Conservation (phyloP, 2,329 filamentous ascomycete genomes). For the Xylaria sp. region DNA sequence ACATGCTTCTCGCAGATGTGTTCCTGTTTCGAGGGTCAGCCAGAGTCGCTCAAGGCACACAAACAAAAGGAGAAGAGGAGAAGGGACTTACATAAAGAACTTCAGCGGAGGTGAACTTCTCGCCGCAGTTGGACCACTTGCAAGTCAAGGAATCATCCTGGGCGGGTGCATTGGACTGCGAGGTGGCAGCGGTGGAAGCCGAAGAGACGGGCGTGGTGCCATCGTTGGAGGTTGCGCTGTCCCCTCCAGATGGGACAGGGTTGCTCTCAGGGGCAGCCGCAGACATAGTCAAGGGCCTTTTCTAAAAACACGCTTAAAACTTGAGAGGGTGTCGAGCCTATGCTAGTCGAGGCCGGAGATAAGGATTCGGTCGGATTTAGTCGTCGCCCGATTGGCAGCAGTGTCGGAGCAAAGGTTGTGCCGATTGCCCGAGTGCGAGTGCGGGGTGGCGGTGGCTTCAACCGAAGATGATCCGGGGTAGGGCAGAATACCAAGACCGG, state of each 20-base stretch:
- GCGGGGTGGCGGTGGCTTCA: neutral
- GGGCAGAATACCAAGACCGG: slow-evolving; percentile 7
- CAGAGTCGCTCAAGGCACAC: neutral
- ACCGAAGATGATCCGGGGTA: slow-evolving; percentile 5
- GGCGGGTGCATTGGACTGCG: slow-evolving; percentile 36
- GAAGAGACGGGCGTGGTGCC: slow-evolving; percentile 49
- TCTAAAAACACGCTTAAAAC: too few relatives aligned
- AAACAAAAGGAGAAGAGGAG: neutral
- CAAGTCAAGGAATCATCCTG: slow-evolving; percentile 53
- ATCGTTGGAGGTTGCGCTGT: slow-evolving; percentile 43
- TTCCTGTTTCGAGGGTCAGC: slow-evolving; percentile 53
- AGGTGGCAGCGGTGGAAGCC: slow-evolving; percentile 43
- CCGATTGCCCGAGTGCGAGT: slow-evolving; percentile 3
- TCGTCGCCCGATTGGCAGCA: slow-evolving; percentile 10
- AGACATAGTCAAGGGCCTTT: slow-evolving; percentile 24
- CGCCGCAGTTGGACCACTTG: slow-evolving; percentile 55
- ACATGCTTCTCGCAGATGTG: slow-evolving; percentile 98
- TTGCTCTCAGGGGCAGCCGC: slow-evolving; percentile 25
- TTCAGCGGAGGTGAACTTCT: slow-evolving; percentile 54
- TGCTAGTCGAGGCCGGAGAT: neutral
- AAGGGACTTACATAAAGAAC: slow-evolving; percentile 50
- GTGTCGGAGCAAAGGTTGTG: neutral
- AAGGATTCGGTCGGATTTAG: neutral
- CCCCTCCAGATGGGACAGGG: slow-evolving; percentile 25
- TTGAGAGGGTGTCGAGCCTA: neutral